Evolutionary conservation across 2,329 filamentous ascomycete species (phyloP).

Genomic region (Stachybotrys echinatus): DNA sequence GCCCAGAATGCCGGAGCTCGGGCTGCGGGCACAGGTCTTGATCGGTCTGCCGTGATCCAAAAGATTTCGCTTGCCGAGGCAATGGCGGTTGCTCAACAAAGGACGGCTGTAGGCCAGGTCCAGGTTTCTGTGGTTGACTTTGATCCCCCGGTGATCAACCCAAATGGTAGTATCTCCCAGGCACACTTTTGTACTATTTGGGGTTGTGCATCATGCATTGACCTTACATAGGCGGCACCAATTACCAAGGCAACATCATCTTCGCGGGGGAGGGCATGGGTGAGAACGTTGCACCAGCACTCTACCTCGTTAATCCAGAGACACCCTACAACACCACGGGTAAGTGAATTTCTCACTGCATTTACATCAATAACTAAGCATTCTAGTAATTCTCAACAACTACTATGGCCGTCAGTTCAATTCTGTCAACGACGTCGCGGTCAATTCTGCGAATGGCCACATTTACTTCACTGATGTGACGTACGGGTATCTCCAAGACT

Average conservation of each 20-base stretch:
- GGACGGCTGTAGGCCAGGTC: slow-evolving; percentile 33
- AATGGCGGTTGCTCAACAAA: slow-evolving; percentile 23
- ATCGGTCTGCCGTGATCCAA: slow-evolving; percentile 40
- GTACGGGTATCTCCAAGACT: slow-evolving; percentile 55
- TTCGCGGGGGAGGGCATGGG: slow-evolving; percentile 48
- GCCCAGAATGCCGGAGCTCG: slow-evolving; percentile 40
- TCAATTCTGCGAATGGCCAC: slow-evolving; percentile 48
- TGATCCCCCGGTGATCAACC: slow-evolving; percentile 40
- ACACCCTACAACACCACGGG: slow-evolving; percentile 46
- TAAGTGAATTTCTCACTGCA: slow-evolving; percentile 15
- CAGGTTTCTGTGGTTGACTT: slow-evolving; percentile 35
- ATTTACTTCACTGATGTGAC: slow-evolving; percentile 61
- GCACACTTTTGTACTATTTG: too few species aligned
- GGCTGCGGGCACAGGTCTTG: slow-evolving; percentile 39
- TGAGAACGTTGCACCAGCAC: slow-evolving; percentile 17
- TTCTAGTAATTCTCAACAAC: slow-evolving; percentile 47
- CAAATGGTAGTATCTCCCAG: slow-evolving; percentile 34
- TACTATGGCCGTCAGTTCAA: slow-evolving; percentile 56
- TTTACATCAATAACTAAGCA: not conserved
- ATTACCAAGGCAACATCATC: slow-evolving; percentile 42
- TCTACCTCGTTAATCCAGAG: slow-evolving; percentile 19
- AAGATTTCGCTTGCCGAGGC: slow-evolving; percentile 41
- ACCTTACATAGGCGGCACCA: slow-evolving; percentile 43
- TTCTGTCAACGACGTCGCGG: slow-evolving; percentile 52
- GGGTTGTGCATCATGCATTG: not conserved